These are phyloP conservation scores for Hypoxylon sp. DNA, from an alignment of 2,329 filamentous ascomycete genomes.

Conservation along the genomic window DNA sequence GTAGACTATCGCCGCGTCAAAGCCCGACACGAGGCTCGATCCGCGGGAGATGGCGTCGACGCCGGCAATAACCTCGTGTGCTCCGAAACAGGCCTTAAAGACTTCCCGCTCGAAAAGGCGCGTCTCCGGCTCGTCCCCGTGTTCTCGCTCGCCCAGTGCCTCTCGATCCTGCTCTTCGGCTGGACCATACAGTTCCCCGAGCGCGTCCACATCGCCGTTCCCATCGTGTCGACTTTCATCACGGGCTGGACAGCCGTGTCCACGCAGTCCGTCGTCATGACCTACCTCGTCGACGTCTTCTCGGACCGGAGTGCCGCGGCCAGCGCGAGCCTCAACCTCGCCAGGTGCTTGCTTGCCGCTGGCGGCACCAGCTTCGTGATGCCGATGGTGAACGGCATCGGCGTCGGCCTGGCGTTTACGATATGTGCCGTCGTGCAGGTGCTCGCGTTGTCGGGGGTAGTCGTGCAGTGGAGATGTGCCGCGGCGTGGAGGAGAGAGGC, in stretches of 20 bases:
- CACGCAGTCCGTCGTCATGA: slow-evolving; percentile 57
- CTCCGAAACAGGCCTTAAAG: slow-evolving; percentile 15
- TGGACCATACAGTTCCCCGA: slow-evolving; percentile 58
- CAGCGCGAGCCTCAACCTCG: slow-evolving; percentile 61
- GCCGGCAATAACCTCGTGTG: neutral
- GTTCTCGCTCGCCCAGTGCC: slow-evolving; percentile 54
- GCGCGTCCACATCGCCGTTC: slow-evolving; percentile 56
- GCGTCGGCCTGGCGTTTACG: slow-evolving; percentile 56
- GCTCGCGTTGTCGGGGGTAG: slow-evolving; percentile 54
- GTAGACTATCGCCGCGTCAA: slow-evolving; percentile 57
- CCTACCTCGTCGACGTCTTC: slow-evolving; percentile 63
- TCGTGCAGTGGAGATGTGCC: slow-evolving; percentile 54
- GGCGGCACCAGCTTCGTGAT: slow-evolving; percentile 59
- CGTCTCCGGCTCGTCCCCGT: slow-evolving; percentile 58
- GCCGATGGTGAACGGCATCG: slow-evolving; percentile 57
- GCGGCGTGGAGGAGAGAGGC: slow-evolving; percentile 47
- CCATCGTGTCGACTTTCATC: slow-evolving; percentile 59
- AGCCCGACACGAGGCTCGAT: slow-evolving; percentile 37
- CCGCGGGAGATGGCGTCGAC: neutral
- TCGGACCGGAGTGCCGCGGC: slow-evolving; percentile 58
- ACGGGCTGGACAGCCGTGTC: slow-evolving; percentile 61
- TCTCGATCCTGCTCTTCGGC: slow-evolving; percentile 58
- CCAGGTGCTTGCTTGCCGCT: slow-evolving; percentile 60
- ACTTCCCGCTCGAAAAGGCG: slow-evolving; percentile 59
- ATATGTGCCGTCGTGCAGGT: slow-evolving; percentile 54